A percentile compares a stretch with the other conserved stretches of the same genome.
Conservation (phyloP, 164 flowering plant genomes). For the Litsea cubeba region DNA sequence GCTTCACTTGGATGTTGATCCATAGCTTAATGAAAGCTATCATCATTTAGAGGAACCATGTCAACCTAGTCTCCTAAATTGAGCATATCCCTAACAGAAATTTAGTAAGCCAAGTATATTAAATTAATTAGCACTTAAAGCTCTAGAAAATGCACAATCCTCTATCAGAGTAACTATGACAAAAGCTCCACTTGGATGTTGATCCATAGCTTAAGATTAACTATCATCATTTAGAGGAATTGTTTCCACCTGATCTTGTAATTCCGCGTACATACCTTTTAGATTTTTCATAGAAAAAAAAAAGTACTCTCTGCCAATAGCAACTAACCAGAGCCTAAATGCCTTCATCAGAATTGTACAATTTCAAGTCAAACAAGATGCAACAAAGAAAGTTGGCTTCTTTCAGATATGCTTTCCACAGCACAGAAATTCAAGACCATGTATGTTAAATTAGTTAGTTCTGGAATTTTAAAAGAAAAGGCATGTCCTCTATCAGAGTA, state of each 20-base stretch:
- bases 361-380: too few relatives aligned
- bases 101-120: too few relatives aligned
- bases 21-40: conserved; percentile 1
- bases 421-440: too few relatives aligned
- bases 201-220: conserved; percentile 21
- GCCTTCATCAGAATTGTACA: background rate
- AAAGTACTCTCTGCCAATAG: background rate
- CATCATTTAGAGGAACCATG: conserved; percentile 9
- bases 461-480: background rate
- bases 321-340: background rate
- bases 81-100: background rate
- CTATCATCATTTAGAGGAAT: conserved; percentile 11
- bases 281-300: background rate
- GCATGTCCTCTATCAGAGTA: conserved; percentile 32
- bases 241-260: background rate
- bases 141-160: background rate
- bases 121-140: background rate
- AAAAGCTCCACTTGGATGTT: conserved; percentile 21
- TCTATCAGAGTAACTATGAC: conserved; percentile 48
- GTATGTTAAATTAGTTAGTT: background rate
- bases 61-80: background rate
- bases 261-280: background rate
- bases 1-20: conserved; percentile 10
- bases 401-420: too few relatives aligned
- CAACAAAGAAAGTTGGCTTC: too few relatives aligned